Evolutionary conservation across 139 green algal species (phyloP).

Genomic region (Chlorella sorokiniana): DNA sequence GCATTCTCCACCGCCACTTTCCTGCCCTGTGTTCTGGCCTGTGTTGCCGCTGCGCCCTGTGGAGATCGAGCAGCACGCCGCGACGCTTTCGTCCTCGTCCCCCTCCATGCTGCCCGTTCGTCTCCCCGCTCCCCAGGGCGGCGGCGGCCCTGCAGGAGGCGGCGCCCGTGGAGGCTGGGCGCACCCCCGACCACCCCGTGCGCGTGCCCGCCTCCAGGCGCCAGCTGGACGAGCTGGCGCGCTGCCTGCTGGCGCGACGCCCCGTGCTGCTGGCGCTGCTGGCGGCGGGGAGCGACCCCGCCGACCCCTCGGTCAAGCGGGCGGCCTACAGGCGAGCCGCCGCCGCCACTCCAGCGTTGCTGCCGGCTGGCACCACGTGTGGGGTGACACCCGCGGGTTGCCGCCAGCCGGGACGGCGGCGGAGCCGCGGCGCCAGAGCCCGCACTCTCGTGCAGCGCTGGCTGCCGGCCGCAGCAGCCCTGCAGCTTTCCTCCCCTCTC

Average conservation of each 20-base stretch:
- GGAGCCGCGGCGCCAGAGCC: too few species aligned
- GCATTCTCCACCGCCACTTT: too few species aligned
- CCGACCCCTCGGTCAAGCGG: neutral
- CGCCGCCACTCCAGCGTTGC: neutral
- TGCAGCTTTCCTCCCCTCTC: neutral
- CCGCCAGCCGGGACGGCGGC: too few species aligned
- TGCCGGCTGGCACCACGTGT: too few species aligned
- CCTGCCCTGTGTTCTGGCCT: too few species aligned
- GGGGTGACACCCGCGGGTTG: too few species aligned
- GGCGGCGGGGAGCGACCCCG: neutral
- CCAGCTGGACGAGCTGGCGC: neutral
- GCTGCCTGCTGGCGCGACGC: neutral
- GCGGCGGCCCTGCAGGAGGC: slow-evolving; percentile 39
- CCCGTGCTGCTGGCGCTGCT: slow-evolving; percentile 3
- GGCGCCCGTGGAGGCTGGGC: neutral
- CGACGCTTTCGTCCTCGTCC: neutral
- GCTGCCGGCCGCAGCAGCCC: too few species aligned
- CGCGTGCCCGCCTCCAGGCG: neutral
- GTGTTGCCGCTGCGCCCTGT: neutral
- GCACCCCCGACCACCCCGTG: slow-evolving; percentile 5
- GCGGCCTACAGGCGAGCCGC: neutral
- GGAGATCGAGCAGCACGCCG: neutral
- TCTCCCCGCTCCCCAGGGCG: slow-evolving; percentile 1
- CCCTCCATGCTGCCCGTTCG: neutral
- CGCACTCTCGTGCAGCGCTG: too few species aligned